Base-by-base conservation (phyloP, 345 rosid genomes). In the Arabis hirsuta region DNA sequence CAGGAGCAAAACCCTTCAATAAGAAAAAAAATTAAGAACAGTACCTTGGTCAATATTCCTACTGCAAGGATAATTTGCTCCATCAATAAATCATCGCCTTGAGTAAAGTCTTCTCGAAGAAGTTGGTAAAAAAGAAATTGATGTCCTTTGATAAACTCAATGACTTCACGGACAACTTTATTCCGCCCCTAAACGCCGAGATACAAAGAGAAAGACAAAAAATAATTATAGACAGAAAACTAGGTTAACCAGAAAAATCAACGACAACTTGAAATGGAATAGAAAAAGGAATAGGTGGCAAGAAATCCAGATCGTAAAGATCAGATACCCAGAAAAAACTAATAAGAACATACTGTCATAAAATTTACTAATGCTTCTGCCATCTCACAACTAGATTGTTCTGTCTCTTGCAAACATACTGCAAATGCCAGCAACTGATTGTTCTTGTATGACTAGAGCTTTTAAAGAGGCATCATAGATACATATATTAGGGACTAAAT, bases 61-160 rank as follows among this genome's bases (percentile, higher is more conserved):
- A 89, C 97, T 56, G 90, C 86, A 69, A 94, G 97, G 80, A 84
- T 85, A 42, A 89, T 84, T 81, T 89, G 97, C 84, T 91, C 98
- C 90, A 83, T 84, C 76, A 80, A 80, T 82, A 86, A 72, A 71
- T 89, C 95, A 82, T 88, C 87, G 57, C 84, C 88, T 58, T 77
- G 81, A 77, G 81, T 77, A 76, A 88, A 58, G 53, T 94, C 91
- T 77, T 80, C 88, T 22, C 81, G 91, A 67, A 94, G 91, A 82
- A 89, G 83, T 76, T 91, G 96, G 83, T 89, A 93, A 68, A 88
- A 88, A 27, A 94, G 84, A 67, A 80, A 78, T 76, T 85, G 87
- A 78, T 88, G 90, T 77, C 90, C 93, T 80, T 85, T 84, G 38
- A 94, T 84, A 84, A 91, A 91, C 67, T 82, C 91, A 41, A 86